Conservation (phyloP, 495 filamentous ascomycete genomes). For the Poronia punctata region DNA sequence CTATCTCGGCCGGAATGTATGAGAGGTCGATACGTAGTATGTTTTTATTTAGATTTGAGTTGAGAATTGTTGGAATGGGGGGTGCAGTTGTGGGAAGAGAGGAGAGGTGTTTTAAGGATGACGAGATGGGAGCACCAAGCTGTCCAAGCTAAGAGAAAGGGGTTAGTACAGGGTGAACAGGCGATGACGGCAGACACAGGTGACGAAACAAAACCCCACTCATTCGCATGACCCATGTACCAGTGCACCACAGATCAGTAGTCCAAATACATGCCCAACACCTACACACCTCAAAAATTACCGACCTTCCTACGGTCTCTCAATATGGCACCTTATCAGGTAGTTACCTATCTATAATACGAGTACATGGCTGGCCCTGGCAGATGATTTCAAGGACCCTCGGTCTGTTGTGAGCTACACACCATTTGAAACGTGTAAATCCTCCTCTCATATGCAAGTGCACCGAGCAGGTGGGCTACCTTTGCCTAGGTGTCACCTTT, state of each 20-base stretch:
- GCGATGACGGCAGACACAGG: conserved; percentile 10
- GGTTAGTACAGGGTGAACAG: conserved; percentile 1
- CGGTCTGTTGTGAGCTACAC: too few relatives aligned
- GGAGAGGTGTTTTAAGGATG: conserved; percentile 12
- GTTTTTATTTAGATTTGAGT: conserved; percentile 5
- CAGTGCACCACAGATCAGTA: neutral
- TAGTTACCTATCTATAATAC: too few relatives aligned
- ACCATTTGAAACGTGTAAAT: too few relatives aligned
- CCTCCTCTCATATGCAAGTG: too few relatives aligned
- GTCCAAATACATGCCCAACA: neutral
- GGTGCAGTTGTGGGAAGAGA: conserved; percentile 12
- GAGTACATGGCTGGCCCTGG: too few relatives aligned
- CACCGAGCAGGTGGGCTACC: too few relatives aligned
- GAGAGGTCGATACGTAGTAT: too few relatives aligned
- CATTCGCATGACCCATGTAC: neutral
- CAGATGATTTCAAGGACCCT: too few relatives aligned
- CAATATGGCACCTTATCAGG: too few relatives aligned
- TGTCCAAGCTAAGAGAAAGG: conserved; percentile 4
- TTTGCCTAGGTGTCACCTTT: too few relatives aligned
- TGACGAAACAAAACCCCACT: conserved; percentile 5
- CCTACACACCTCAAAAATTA: neutral
- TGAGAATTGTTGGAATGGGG: conserved; percentile 6
- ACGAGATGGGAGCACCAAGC: conserved; percentile 10
- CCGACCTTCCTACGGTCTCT: neutral
- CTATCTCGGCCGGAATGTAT: too few relatives aligned